Evolutionary conservation across 1,284 basidiomycete species (phyloP), one percentile per base, ranked within the genome.

Genomic region (Microbotryum scabiosae): DNA sequence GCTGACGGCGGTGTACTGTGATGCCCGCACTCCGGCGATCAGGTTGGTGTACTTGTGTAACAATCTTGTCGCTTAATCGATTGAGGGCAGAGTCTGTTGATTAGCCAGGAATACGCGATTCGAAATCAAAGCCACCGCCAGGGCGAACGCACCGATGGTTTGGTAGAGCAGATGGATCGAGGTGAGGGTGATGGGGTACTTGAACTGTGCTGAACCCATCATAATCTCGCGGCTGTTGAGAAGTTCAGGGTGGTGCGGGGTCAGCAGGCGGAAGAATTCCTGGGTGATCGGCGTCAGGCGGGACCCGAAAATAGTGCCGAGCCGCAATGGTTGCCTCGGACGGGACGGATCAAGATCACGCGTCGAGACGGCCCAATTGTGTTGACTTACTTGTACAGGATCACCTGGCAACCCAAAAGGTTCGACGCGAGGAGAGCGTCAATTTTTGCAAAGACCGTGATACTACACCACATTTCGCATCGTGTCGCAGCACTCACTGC

Each of bases 151-250:
- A 59, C 57, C 57, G 56, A 62, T 16, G 3, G 65, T 63, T 48
- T 67, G 63, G 47, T 59, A 65, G 14, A 56, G n/a, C 21, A 67
- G 57, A 26, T 65, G 62, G 8, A 66, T 47, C 20, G 56, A 57
- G 4, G 61, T 70, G 25, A 69, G 63, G 10, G 66, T 61, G 54
- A 71, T 52, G 3, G 70, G 70, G 55, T 63, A 62, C n/a, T 60
- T 21, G 55, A 71, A 71, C 7, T 55, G 32, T 20, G 36, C 36
- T 16, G 53, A 51, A 4, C 44, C 58, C 41, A 65, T 61, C 23
- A 71, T 55, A 51, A 71, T 71, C 25, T 62, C 51, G n/a, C 65
- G 64, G 36, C 65, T 65, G 57, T 20, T 23, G 16, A 5, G 6
- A 1, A 16, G 3, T 41, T 12, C 14, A n/a, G 23, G 23, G n/a